These are phyloP conservation scores for Hanseniaspora hatyaiensis DNA, from an alignment of 805 yeast genomes.

Conservation along the genomic window DNA sequence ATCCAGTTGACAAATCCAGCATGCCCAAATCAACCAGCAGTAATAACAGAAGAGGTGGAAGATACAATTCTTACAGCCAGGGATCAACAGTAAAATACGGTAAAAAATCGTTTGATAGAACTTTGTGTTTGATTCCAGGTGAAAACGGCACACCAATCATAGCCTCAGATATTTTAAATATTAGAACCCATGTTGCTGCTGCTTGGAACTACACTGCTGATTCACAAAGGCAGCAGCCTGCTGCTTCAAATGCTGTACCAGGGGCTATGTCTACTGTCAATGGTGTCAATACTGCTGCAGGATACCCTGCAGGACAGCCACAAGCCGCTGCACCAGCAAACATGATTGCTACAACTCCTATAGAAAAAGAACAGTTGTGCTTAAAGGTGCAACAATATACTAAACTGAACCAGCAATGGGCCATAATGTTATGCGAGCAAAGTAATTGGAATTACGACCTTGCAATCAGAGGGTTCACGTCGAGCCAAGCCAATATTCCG, in stretches of 20 bases:
- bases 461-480: slow-evolving; percentile 60
- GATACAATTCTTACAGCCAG: slow-evolving; percentile 24
- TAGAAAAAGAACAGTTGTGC: slow-evolving; percentile 51
- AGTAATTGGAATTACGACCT: slow-evolving; percentile 69
- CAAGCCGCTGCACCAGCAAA: slow-evolving; percentile 30
- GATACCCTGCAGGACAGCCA: slow-evolving; percentile 17
- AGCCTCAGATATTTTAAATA: slow-evolving; percentile 69
- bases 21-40: slow-evolving; percentile 24
- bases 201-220: slow-evolving; percentile 39
- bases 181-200: slow-evolving; percentile 50
- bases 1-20: slow-evolving; percentile 36
- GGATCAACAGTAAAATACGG: slow-evolving; percentile 27
- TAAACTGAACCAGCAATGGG: slow-evolving; percentile 63
- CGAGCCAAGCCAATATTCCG: slow-evolving; percentile 50
- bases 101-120: slow-evolving; percentile 74
- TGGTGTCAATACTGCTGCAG: background rate
- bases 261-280: too few species aligned
- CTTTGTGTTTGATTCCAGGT: slow-evolving; percentile 55
- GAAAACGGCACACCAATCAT: slow-evolving; percentile 65
- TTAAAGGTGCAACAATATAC: slow-evolving; percentile 60
- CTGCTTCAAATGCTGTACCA: background rate
- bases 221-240: background rate
- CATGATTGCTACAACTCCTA: slow-evolving; percentile 36
- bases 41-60: slow-evolving; percentile 21
- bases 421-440: slow-evolving; percentile 74